These are phyloP conservation scores for Flueggea neowawraea DNA, from an alignment of 441 rosid genomes.

Conservation along the genomic window DNA sequence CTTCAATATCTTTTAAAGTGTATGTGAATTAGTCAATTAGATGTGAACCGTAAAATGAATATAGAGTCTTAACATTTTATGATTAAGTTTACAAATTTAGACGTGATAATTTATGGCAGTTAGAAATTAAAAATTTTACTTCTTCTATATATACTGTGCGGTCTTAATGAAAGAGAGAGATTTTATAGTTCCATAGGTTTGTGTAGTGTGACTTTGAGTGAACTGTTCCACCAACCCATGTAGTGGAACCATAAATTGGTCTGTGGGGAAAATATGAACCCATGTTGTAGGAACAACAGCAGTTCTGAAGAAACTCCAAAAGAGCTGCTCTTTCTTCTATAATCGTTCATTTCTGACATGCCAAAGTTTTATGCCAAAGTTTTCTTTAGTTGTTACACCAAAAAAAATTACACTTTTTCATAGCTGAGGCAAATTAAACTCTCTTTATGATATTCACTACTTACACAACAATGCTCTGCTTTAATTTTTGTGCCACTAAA, in stretches of 20 bases:
- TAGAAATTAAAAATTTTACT: no score
- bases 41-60: no score
- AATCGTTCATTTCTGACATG: conserved; percentile 17
- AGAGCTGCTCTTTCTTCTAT: background rate
- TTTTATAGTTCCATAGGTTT: no score
- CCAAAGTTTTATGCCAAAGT: conserved; percentile 4
- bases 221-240: background rate
- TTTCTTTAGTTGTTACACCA: background rate
- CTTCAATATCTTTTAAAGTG: no score
- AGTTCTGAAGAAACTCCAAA: background rate
- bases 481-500: no score
- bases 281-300: conserved; percentile 10
- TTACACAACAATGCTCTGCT: conserved; percentile 11
- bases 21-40: no score
- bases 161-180: no score
- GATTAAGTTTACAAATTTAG: no score
- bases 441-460: conserved; percentile 18
- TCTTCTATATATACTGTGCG: no score
- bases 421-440: background rate
- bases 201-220: background rate
- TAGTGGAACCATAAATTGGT: conserved; percentile 2
- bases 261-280: conserved; percentile 7
- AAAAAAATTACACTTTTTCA: background rate
- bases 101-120: no score
- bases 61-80: no score